A percentile compares a stretch with the other conserved stretches of the same genome.
These are phyloP conservation scores for Straminergon stramineum DNA, from an alignment of 225 moss, liverwort and hornwort genomes.

Conservation along the genomic window DNA sequence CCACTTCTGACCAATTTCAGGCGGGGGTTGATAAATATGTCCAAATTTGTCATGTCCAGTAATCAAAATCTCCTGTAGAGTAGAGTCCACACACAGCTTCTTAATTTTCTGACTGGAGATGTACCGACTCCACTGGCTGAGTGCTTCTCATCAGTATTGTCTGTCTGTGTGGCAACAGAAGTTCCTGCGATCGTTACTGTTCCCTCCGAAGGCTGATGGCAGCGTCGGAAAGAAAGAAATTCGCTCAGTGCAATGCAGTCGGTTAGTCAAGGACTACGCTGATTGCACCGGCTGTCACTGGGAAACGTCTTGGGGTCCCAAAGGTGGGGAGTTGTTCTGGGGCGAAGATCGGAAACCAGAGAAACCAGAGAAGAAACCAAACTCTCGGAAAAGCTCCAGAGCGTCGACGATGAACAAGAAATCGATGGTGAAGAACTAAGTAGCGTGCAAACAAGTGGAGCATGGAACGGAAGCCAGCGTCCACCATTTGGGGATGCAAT, in stretches of 20 bases:
- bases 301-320: constrained; percentile 18
- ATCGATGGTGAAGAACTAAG: background rate
- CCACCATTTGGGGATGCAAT: background rate
- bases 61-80: background rate
- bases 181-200: constrained; percentile 9
- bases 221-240: background rate
- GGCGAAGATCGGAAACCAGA: background rate
- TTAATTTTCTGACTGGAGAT: background rate
- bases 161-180: background rate
- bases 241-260: constrained; percentile 20
- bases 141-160: background rate
- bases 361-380: background rate
- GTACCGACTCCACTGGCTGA: too few relatives aligned
- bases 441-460: too few relatives aligned
- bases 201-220: constrained; percentile 5
- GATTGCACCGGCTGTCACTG: constrained; percentile 18
- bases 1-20: background rate
- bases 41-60: background rate
- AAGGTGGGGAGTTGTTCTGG: constrained; percentile 15
- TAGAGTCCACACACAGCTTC: background rate
- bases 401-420: background rate
- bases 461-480: background rate
- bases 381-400: background rate
- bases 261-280: background rate
- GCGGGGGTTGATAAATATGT: background rate